phyloP scores from a whole-genome alignment of 805 yeast genomes.

The Starmerella bombicola region DNA sequence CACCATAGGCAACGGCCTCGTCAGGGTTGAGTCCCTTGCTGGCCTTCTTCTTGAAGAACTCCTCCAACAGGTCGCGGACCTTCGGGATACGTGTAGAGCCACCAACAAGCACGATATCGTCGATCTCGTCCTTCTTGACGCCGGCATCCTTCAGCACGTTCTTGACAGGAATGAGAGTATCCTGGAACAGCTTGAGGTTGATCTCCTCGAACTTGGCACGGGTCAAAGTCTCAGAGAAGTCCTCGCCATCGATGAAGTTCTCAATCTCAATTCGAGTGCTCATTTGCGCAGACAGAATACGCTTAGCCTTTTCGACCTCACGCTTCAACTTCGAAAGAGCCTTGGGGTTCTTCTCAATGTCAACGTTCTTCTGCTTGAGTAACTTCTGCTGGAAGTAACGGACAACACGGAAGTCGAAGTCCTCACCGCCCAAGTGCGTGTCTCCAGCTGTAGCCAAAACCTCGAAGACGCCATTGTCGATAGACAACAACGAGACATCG shows the following conservation, averaged over 20 bases:
- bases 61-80: slow-evolving; percentile 85
- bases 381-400: slow-evolving; percentile 71
- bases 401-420: slow-evolving; percentile 80
- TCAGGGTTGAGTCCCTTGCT: slow-evolving; percentile 97
- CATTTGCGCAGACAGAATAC: slow-evolving; percentile 89
- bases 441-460: slow-evolving; percentile 93
- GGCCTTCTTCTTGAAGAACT: slow-evolving; percentile 83
- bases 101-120: slow-evolving; percentile 94
- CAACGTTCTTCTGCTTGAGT: slow-evolving; percentile 86
- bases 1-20: slow-evolving; percentile 99
- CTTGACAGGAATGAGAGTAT: slow-evolving; percentile 91
- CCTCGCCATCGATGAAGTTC: slow-evolving; percentile 87
- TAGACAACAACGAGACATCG: slow-evolving; percentile 77
- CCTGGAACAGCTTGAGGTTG: slow-evolving; percentile 83
- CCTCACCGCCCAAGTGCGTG: slow-evolving; percentile 96
- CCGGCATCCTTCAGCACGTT: slow-evolving; percentile 91
- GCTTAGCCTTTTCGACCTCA: slow-evolving; percentile 96
- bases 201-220: slow-evolving; percentile 98
- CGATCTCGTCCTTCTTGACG: slow-evolving; percentile 70
- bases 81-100: slow-evolving; percentile 99
- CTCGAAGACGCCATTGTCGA: slow-evolving; percentile 86
- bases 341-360: slow-evolving; percentile 66
- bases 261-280: slow-evolving; percentile 94
- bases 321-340: slow-evolving; percentile 90
- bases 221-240: slow-evolving; percentile 86